A percentile compares a stretch with the other conserved stretches of the same genome.
Evolutionary conservation across 2,329 filamentous ascomycete genomes (phyloP).

Genomic region (Helotiales sp.): DNA sequence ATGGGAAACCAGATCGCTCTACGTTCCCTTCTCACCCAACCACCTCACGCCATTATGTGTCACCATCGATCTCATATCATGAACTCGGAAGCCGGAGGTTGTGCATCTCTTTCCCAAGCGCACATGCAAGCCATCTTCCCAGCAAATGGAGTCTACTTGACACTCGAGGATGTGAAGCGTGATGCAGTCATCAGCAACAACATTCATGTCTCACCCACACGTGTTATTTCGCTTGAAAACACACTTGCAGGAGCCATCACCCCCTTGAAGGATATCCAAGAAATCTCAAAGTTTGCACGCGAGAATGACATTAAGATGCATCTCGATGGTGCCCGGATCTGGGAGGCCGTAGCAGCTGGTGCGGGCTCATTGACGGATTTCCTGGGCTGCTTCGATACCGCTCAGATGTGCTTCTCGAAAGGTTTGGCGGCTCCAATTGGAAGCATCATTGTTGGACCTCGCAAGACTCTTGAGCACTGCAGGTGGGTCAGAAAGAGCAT

Average conservation of each 20-base stretch:
- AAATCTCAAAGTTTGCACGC: constrained; percentile 69
- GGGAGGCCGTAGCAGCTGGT: constrained; percentile 75
- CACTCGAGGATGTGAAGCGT: constrained; percentile 62
- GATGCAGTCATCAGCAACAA: constrained; percentile 65
- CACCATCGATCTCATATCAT: constrained; percentile 78
- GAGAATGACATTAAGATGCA: constrained; percentile 67
- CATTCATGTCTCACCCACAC: constrained; percentile 78
- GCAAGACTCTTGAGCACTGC: constrained; percentile 59
- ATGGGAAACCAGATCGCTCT: constrained; percentile 94
- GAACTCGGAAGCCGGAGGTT: constrained; percentile 62
- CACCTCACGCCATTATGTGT: constrained; percentile 77
- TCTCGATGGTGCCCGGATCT: constrained; percentile 76
- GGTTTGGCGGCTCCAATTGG: constrained; percentile 80
- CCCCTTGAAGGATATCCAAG: constrained; percentile 70
- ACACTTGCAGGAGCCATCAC: constrained; percentile 74
- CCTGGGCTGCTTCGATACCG: constrained; percentile 67
- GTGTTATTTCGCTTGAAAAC: constrained; percentile 80
- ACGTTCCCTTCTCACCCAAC: constrained; percentile 74
- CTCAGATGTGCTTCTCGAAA: constrained; percentile 79
- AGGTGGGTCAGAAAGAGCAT: constrained; percentile 79
- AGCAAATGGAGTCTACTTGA: constrained; percentile 64
- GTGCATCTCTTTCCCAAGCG: constrained; percentile 69
- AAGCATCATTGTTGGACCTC: constrained; percentile 63
- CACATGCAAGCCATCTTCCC: constrained; percentile 66
- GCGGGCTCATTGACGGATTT: constrained; percentile 67